Evolutionary conservation across 305 asterid species (phyloP).

Genomic region (Fraxinus albicans): DNA sequence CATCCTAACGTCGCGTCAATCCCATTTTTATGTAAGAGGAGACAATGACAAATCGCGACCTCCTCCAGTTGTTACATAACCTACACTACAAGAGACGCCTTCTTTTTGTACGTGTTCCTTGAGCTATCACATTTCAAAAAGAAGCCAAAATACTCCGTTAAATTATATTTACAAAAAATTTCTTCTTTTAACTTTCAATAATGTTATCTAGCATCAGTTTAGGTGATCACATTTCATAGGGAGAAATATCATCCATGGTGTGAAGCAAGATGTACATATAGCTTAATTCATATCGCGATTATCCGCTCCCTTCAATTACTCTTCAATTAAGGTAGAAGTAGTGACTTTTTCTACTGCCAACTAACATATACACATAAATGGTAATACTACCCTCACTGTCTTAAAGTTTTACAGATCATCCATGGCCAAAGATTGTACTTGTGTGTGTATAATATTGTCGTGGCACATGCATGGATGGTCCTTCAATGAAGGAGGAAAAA

Average conservation of each 20-base stretch:
- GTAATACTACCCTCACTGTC: neutral
- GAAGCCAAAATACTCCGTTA: too few relatives aligned
- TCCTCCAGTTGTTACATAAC: too few relatives aligned
- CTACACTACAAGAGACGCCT: too few relatives aligned
- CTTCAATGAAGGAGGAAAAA: neutral
- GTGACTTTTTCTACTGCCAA: neutral
- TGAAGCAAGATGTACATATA: too few relatives aligned
- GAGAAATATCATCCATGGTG: too few relatives aligned
- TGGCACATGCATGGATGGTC: constrained; percentile 17
- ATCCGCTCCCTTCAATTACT: neutral
- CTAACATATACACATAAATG: neutral
- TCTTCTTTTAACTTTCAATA: neutral
- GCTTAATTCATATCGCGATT: neutral
- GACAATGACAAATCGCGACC: too few relatives aligned
- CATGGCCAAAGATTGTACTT: neutral
- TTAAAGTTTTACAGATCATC: neutral
- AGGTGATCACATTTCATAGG: too few relatives aligned
- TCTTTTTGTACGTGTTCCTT: too few relatives aligned
- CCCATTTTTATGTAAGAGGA: neutral
- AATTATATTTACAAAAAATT: neutral
- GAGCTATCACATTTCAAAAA: too few relatives aligned
- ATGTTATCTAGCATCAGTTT: too few relatives aligned
- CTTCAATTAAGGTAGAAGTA: neutral
- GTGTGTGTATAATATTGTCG: neutral
- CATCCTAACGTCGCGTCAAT: neutral